Evolutionary conservation across 2,329 filamentous ascomycete genomes (phyloP).

Genomic region (Alternaria solani): DNA sequence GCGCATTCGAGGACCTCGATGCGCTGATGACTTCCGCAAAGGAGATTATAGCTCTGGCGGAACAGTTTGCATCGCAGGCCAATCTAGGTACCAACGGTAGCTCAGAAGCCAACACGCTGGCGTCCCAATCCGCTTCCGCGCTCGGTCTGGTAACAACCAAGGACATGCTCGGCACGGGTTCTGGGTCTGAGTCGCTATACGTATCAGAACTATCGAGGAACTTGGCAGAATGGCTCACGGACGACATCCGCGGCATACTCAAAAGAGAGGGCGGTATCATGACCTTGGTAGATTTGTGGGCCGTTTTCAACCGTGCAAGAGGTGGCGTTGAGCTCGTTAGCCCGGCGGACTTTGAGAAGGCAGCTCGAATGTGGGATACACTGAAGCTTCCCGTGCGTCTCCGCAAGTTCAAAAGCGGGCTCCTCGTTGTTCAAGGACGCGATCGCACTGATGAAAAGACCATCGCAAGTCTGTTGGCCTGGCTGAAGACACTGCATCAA

Average conservation of each 20-base stretch:
- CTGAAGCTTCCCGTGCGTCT: slow-evolving; percentile 86
- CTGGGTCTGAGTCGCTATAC: slow-evolving; percentile 84
- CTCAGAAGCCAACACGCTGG: slow-evolving; percentile 74
- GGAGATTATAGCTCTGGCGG: slow-evolving; percentile 91
- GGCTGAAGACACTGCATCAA: slow-evolving; percentile 77
- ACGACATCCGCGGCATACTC: slow-evolving; percentile 48
- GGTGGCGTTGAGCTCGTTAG: slow-evolving; percentile 95
- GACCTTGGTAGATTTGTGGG: slow-evolving; percentile 53
- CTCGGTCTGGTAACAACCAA: slow-evolving; percentile 92
- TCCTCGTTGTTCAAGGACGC: slow-evolving; percentile 89
- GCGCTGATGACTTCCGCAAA: slow-evolving; percentile 98
- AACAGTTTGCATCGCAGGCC: slow-evolving; percentile 78
- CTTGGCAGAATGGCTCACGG: slow-evolving; percentile 51
- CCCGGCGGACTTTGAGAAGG: slow-evolving; percentile 89
- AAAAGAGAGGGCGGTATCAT: slow-evolving; percentile 51
- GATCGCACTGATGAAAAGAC: slow-evolving; percentile 93
- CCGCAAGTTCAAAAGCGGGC: slow-evolving; percentile 87
- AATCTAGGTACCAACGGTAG: slow-evolving; percentile 63
- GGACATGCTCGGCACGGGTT: slow-evolving; percentile 82
- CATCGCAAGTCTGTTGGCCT: slow-evolving; percentile 75
- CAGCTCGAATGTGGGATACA: slow-evolving; percentile 85
- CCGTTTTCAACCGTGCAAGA: slow-evolving; percentile 87
- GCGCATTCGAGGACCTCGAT: slow-evolving; percentile 93
- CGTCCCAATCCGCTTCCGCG: slow-evolving; percentile 83
- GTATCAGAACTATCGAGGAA: slow-evolving; percentile 66